Evolutionary conservation across 495 filamentous ascomycete genomes (phyloP).

Genomic region (Oleoguttula mirabilis): DNA sequence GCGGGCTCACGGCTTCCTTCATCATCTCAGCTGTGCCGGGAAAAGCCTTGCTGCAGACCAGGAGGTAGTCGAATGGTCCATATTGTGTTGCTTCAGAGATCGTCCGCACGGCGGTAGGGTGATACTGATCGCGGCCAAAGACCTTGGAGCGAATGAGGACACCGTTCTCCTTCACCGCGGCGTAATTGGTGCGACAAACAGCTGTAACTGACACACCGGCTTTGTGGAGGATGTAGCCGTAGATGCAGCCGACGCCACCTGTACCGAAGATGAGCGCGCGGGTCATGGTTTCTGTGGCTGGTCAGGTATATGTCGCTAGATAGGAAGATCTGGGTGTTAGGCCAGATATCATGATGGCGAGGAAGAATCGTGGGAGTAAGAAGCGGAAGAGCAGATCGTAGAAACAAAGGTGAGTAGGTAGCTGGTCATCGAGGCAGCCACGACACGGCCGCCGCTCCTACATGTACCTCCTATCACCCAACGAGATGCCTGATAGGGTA

Average conservation of each 20-base stretch:
- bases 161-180: slow-evolving; percentile 34
- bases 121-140: slow-evolving; percentile 34
- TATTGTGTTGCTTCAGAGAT: slow-evolving; percentile 29
- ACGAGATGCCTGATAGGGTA: too few species aligned
- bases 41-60: slow-evolving; percentile 37
- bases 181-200: slow-evolving; percentile 46
- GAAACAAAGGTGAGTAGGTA: too few species aligned
- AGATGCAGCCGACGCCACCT: slow-evolving; percentile 42
- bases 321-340: not conserved
- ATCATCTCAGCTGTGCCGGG: slow-evolving; percentile 30
- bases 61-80: slow-evolving; percentile 40
- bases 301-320: not conserved
- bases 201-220: slow-evolving; percentile 35
- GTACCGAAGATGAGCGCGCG: slow-evolving; percentile 39
- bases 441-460: too few species aligned
- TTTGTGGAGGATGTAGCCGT: slow-evolving; percentile 38
- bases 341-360: too few species aligned
- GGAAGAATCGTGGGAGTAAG: too few species aligned
- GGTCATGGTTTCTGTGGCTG: slow-evolving; percentile 6
- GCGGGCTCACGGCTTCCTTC: slow-evolving; percentile 31
- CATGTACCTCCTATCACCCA: too few species aligned
- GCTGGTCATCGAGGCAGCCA: too few species aligned
- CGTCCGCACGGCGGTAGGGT: slow-evolving; percentile 32
- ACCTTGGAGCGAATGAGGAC: slow-evolving; percentile 39
- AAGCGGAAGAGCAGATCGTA: too few species aligned